Base-by-base conservation (phyloP, 805 yeast genomes). In the Metschnikowia henanensis region DNA sequence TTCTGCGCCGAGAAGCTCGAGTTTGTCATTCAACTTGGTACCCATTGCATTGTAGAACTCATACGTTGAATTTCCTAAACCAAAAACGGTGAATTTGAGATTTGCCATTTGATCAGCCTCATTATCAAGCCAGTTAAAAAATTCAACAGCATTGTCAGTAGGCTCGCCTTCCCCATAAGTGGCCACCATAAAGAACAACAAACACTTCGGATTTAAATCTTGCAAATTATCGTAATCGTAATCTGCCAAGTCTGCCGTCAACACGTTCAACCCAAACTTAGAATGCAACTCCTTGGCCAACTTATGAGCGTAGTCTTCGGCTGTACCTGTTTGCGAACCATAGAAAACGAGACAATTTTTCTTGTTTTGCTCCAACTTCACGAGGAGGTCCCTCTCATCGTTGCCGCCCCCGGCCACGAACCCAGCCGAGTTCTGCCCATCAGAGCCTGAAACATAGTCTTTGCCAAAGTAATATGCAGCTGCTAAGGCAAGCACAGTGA, bases 121-220 rank as follows among this genome's bases (percentile, higher is more conserved):
- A 41, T 73, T 65, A 26, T 81, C 78, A 57, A 91, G 76, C 59
- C 70, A 81, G 45, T 83, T 85, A 60, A 80, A 82, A 62, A 94
- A 88, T 30, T 80, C 81, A 32, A 79, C 77, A n/a, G 97, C 94
- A 56, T 88, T 87, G 64, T 92, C 99, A 12, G 99, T 92, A 55
- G 96, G 96, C 64, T 92, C 99, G 61, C 99, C 99, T 69, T 92
- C 99, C 56, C 99, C 99, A 58, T 94, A 94, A 9, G 97, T 89
- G 25, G 98, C 94, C 69, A 90, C 73, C 60, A 92, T 75, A 58
- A 92, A 84, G 45, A 70, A 67, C 23, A 70, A 64, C 17, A 81
- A 81, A 42, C 79, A 70, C 47, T 78, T 77, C 15, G 72, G 68
- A 17, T 83, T 77, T 50, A 92, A 65, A 38, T 79, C 79, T 57